phyloP scores from a whole-genome alignment of 2,329 filamentous ascomycete genomes.

The Hypomyces perniciosus region DNA sequence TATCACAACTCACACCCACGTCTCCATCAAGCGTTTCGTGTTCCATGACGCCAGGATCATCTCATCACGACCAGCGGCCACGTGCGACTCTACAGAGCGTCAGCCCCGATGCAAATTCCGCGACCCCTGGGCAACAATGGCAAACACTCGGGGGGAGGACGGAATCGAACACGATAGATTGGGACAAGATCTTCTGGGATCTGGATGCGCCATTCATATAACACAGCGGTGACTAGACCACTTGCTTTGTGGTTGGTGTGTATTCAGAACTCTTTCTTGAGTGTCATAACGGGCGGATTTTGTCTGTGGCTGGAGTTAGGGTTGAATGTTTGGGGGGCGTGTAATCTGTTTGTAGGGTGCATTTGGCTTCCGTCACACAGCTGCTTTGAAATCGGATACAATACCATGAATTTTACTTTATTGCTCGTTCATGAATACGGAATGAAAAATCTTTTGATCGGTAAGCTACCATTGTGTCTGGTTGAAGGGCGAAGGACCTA shows the following conservation, averaged over 20 bases:
- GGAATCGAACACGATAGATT: constrained; percentile 31
- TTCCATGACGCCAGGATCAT: constrained; percentile 26
- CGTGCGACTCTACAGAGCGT: constrained; percentile 7
- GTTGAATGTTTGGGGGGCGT: background rate
- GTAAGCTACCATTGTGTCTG: no score
- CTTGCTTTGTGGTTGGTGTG: background rate
- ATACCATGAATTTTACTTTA: background rate
- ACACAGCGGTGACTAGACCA: background rate
- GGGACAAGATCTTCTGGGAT: constrained; percentile 30
- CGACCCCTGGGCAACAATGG: constrained; percentile 22
- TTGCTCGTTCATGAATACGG: no score
- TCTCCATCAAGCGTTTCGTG: constrained; percentile 8
- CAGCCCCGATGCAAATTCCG: constrained; percentile 11
- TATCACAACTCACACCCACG: constrained; percentile 5
- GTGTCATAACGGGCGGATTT: background rate
- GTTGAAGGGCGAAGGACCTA: no score
- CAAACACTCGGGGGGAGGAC: constrained; percentile 23
- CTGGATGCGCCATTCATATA: constrained; percentile 29
- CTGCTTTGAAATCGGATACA: background rate
- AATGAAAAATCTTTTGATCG: no score
- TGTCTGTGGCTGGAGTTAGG: no score
- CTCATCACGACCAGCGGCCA: constrained; percentile 13
- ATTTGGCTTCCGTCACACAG: background rate
- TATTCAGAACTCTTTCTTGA: background rate
- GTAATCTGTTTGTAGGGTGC: background rate